A percentile compares a stretch with the other conserved stretches of the same genome.
Conservation (phyloP, 2,329 filamentous ascomycete genomes). For the Claviceps lovelessii region DNA sequence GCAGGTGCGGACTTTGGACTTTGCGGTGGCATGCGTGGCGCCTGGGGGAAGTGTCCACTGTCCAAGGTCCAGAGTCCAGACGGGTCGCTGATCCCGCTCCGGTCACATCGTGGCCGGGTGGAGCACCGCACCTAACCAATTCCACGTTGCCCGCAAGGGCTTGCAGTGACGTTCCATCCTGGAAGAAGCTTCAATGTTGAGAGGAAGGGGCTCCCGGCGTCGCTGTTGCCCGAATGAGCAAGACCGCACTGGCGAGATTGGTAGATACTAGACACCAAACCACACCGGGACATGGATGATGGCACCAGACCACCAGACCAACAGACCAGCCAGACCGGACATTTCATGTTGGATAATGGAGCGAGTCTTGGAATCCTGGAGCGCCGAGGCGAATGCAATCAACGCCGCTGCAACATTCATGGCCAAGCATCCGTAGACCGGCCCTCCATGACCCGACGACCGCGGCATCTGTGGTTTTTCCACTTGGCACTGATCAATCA, state of each 20-base stretch:
- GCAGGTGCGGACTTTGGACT: no score
- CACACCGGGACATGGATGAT: neutral
- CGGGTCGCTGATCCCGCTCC: neutral
- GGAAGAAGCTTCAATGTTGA: neutral
- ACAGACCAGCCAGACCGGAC: neutral
- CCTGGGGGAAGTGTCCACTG: neutral
- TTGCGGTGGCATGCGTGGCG: neutral
- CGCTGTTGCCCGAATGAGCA: slow-evolving; percentile 2
- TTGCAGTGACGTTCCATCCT: slow-evolving; percentile 14
- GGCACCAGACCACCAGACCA: neutral
- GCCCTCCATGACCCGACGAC: neutral
- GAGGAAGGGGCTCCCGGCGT: neutral
- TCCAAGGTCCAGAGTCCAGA: neutral
- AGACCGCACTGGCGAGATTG: neutral
- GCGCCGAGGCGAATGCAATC: no score
- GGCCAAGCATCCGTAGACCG: neutral
- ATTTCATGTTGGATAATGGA: no score
- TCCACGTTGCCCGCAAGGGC: neutral
- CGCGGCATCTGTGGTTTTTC: neutral
- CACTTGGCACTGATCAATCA: neutral
- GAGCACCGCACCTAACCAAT: neutral
- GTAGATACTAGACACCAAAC: neutral
- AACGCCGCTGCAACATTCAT: neutral
- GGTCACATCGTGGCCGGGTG: neutral
- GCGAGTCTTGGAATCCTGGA: no score